Evolutionary conservation across 108 stramenopile species (phyloP), one percentile per base, ranked within the genome.

Genomic region (Skeletonema tropicum): DNA sequence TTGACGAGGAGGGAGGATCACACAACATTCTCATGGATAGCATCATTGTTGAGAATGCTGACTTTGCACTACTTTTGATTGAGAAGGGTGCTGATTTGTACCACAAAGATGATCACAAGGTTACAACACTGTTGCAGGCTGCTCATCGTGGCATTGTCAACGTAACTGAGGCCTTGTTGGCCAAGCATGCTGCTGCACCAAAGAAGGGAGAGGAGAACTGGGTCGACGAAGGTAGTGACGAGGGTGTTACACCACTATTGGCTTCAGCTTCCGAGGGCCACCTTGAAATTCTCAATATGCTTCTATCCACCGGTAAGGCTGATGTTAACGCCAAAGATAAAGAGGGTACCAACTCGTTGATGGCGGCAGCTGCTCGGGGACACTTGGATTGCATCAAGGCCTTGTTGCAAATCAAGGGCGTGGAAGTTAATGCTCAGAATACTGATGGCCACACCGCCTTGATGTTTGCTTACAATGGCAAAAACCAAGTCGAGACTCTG

Each of bases 391-490:
- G 96, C 39, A 92, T 98, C 52, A 61, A 90, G 32, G 75, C 49
- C 17, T 79, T 99, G 55, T 49, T 98, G 60, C 68, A 63, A 10
- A 62, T 49, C 9, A 86, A 89, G 30, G 95, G 91, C 38, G 91
- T 98, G 11, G 70, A 88, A 23, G 86, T 98, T 52, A 94, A 97
- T 71, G 87, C 85, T 9, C 97, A 98, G 84, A 98, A 98, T 71
- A 61, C 67, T 19, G 99, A 99, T 77, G 99, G 99, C 13, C 98
- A 98, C 87, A 98, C 97, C 13, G 98, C 99, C 1, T 90, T 99
- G 57, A 98, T 99, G 97, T 98, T 99, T 86, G 98, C 99, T 49
- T 97, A 97, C 86, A 98, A 99, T 87, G 98, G 98, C 3, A 93
- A 96, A 82, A 96, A 94, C 65, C 97, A 98, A 80, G 98, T 99